phyloP scores from a whole-genome alignment of 176 grass and related monocot species.

The Hordeum vulgare region MorexV3_pseudomolecules_assembly NC_058524.1:627826776-627827275 shows the following conservation, averaged over 20 bases:
- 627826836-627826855: too few species aligned
- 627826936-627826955: slow-evolving; percentile 16
- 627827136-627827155: background rate
- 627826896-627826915: too few species aligned
- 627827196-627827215: slow-evolving; percentile 26
- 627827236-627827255: slow-evolving; percentile 23
- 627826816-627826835: too few species aligned
- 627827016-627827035: background rate
- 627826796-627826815: too few species aligned
- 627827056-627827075: background rate
- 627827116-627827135: slow-evolving; percentile 4
- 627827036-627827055: background rate
- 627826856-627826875: too few species aligned
- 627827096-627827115: background rate
- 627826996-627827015: background rate
- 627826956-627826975: background rate
- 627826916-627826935: background rate
- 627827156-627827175: background rate
- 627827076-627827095: background rate
- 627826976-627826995: background rate
- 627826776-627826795: too few species aligned
- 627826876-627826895: too few species aligned
- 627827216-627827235: background rate
- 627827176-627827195: background rate
- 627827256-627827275: background rate